Base-by-base conservation (phyloP, 2,329 filamentous ascomycete species). In the Lachnellula cervina region DNA sequence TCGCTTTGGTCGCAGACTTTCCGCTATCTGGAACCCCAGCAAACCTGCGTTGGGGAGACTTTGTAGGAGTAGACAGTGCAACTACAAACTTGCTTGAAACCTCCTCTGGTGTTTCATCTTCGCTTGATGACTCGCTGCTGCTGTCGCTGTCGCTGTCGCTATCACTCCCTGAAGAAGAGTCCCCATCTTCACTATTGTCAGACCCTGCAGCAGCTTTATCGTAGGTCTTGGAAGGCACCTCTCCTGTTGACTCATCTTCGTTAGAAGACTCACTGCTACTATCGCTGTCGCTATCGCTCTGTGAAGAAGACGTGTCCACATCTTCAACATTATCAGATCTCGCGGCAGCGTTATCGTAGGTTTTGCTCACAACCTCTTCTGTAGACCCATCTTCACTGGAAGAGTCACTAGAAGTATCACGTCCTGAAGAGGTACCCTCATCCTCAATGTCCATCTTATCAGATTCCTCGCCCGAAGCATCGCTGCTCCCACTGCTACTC, bases 1-100 rank as follows among this genome's bases (percentile, higher is more conserved):
- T 78, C 23, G 71, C 71, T 50, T 77, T 76, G 0, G 84, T 88
- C 17, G 67, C 63, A 21, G 66, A 61, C 34, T 73, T 74, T 16
- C 84, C 84, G 57, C 75, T 52, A 4, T 76, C 75, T 44, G 81
- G 79, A 49, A 76, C 34, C 5, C 60, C 58, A 48, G 40, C 43
- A 34, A 56, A 35, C n/a, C 16, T 52, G 52, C 8, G 35, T 44
- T 44, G 42, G 42, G 21, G 19, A 17, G 13, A 5, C 19, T 44
- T 44, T 44, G 42, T 44, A 44, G 42, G 13, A 44, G 42, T 21
- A 11, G 42, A 19, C 17, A 44, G 5, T 44, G 42, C 42, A 23
- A 13, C 21, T 19, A 50, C 25, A 21, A 44, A 19, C 53, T 71
- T 75, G 42, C 71, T 74, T 0, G 76, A 70, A 28, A 66, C 34